Evolutionary conservation across 768 basidiomycete genomes (phyloP), one percentile per base, ranked within the genome.

Genomic region (Termitomyces bulborhizus): DNA sequence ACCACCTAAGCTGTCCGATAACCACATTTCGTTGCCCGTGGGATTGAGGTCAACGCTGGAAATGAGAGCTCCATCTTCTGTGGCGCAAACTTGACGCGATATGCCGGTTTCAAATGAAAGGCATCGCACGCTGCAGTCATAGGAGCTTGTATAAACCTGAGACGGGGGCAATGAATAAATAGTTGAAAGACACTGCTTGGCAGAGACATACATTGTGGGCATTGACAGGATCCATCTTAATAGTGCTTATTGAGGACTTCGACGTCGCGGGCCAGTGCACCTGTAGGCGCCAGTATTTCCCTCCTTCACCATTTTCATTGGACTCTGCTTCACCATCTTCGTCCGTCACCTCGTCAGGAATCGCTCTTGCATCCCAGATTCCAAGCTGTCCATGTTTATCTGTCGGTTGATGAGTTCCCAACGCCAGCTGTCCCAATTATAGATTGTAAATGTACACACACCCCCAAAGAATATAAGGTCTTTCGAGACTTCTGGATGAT

Each of bases 381-480:
- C 90, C 91, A 40, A 93, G 71, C 62, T 85, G 80, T 0, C 91
- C 91, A 60, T 89, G 83, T 63, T 92, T 93, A 63, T 93, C 91
- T 91, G 56, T 27, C 36, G 15, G 16, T 11, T 18, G n/a, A 50
- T 57, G 40, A 56, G 34, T 46, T 53, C 42, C 34, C 24, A 32
- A 6, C 8, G 36, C 11, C 15, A 21, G 27, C 34, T 21, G 26
- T 15, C 5, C 6, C 21, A 21, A 21, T 21, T 21, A 21, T 29
- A n/a, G 36, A 39, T 16, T 16, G 21, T 36, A 1, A 34, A 21
- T 37, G 58, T 37, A n/a, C 15, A 54, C 70, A 37, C 54, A 86
- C 89, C 89, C 67, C 91, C 91, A 65, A 93, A 90, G 66, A 93
- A 92, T n/a, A 93, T 78, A 12, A 93, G 67, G 67, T 93, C 91